Conservation (phyloP, 2,329 filamentous ascomycete genomes). For the Ophioceras dolichostomum region DNA sequence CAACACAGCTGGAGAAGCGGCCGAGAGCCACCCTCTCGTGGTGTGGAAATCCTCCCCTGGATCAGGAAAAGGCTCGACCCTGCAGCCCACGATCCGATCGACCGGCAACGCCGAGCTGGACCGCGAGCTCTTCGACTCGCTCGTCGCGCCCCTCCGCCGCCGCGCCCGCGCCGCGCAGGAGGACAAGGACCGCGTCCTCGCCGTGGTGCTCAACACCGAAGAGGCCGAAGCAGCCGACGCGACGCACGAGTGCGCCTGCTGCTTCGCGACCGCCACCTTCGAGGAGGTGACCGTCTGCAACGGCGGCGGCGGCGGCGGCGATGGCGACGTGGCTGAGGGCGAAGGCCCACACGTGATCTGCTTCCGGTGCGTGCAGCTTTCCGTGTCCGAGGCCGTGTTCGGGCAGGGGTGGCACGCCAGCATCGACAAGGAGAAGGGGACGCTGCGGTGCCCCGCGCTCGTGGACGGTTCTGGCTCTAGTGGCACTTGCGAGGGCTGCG, state of each 20-base stretch:
- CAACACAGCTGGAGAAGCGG: too few relatives aligned
- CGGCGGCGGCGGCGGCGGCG: conserved; percentile 17
- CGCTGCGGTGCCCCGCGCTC: conserved; percentile 75
- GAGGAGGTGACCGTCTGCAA: conserved; percentile 66
- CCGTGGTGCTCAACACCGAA: conserved; percentile 39
- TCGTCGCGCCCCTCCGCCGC: conserved; percentile 40
- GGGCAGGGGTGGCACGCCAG: conserved; percentile 84
- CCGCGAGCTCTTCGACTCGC: conserved; percentile 44
- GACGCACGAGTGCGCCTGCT: conserved; percentile 64
- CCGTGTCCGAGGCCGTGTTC: conserved; percentile 78
- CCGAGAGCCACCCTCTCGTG: conserved; percentile 50
- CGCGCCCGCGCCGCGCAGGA: conserved; percentile 30
- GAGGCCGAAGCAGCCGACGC: conserved; percentile 46
- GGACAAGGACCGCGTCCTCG: conserved; percentile 38
- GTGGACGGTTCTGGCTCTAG: too few relatives aligned
- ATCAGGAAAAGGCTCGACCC: conserved; percentile 41
- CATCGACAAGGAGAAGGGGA: conserved; percentile 60
- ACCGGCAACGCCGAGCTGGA: conserved; percentile 56
- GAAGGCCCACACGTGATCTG: conserved; percentile 60
- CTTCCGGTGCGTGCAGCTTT: conserved; percentile 70
- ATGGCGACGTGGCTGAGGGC: background rate
- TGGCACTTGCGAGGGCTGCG: conserved; percentile 61
- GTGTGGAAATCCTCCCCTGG: conserved; percentile 44
- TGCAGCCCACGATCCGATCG: conserved; percentile 50
- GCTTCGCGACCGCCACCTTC: conserved; percentile 58